Base-by-base conservation (phyloP, 2,329 filamentous ascomycete species). In the Claviceps paspali region DNA sequence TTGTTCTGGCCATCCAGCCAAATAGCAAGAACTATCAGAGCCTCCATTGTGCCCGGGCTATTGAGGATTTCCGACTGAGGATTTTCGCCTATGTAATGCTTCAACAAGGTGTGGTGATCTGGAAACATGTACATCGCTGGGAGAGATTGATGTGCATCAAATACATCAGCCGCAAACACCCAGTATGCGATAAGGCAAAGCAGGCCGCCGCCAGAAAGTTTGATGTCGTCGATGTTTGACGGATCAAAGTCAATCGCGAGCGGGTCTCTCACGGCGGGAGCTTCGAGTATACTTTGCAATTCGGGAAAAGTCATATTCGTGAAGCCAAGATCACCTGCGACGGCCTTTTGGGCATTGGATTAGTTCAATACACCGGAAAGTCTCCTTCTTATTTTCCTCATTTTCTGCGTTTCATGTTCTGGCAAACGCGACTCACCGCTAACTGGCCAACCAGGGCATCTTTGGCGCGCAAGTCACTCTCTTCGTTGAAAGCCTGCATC, bases 401-500 rank as follows among this genome's bases (percentile, higher is more conserved):
- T n/a, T n/a, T n/a, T n/a, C n/a, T n/a, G n/a, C n/a, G n/a, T n/a
- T n/a, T n/a, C n/a, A n/a, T n/a, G n/a, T n/a, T n/a, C n/a, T n/a
- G n/a, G n/a, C n/a, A n/a, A n/a, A 11, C 5, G 3, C 21, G 21
- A 64, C 70, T 54, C 59, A 79, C 75, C 43, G 77, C 76, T 18
- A 87, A 59, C 49, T 86, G 77, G 0, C 82, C 81, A n/a, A 83
- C 67, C 33, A 81, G 68, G 6, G 72, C 69, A 43, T 82, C 74
- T 40, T 73, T 66, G 12, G 69, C 69, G 41, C 74, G 67, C 23
- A 84, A 57, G 29, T 67, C 59, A 29, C 76, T 66, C 11, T 81
- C 69, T 29, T 78, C 66, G 31, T 74, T 72, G 47, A 81, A 87
- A 4, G 69, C 67, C 44, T 76, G 69, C 33, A 73, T 67, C 46